Percentiles rank a stretch among this genome's conserved stretches.
Conservation (phyloP, 768 basidiomycete genomes). For the Panus rudis region DNA sequence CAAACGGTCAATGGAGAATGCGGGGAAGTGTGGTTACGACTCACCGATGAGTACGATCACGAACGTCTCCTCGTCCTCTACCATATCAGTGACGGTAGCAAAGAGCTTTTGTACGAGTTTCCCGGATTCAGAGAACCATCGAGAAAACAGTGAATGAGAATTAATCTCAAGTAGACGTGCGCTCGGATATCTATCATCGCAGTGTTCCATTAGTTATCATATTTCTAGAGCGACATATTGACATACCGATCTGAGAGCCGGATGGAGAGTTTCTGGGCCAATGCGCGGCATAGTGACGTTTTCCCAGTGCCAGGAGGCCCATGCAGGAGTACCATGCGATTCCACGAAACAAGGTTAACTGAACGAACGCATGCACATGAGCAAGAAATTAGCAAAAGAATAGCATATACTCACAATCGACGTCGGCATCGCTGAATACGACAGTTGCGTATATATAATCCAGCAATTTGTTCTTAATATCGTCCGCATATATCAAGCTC, state of each 20-base stretch:
- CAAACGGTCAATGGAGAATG: neutral
- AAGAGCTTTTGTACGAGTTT: conserved; percentile 96
- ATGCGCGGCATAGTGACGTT: conserved; percentile 87
- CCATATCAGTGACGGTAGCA: conserved; percentile 79
- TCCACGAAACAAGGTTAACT: conserved; percentile 95
- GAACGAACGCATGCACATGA: neutral
- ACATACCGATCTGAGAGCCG: conserved; percentile 76
- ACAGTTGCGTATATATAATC: conserved; percentile 95
- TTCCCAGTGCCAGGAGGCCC: conserved; percentile 98
- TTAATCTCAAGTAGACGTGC: conserved; percentile 94
- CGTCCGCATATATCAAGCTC: conserved; percentile 75
- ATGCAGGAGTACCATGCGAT: conserved; percentile 88
- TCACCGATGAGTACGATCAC: conserved; percentile 90
- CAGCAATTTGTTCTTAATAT: conserved; percentile 82
- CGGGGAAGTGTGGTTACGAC: conserved; percentile 2
- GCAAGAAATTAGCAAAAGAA: conserved; percentile 5
- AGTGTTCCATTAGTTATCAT: neutral
- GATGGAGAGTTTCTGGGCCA: conserved; percentile 93
- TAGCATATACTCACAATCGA: conserved; percentile 56
- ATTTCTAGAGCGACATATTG: neutral
- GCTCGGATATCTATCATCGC: conserved; percentile 61
- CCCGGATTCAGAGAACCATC: conserved; percentile 99
- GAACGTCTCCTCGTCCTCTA: conserved; percentile 87
- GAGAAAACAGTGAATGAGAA: conserved; percentile 94
- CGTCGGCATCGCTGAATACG: conserved; percentile 81